A percentile compares a stretch with the other conserved stretches of the same genome.
phyloP scores from a whole-genome alignment of 164 flowering plant genomes.

The Protea cynaroides region DNA sequence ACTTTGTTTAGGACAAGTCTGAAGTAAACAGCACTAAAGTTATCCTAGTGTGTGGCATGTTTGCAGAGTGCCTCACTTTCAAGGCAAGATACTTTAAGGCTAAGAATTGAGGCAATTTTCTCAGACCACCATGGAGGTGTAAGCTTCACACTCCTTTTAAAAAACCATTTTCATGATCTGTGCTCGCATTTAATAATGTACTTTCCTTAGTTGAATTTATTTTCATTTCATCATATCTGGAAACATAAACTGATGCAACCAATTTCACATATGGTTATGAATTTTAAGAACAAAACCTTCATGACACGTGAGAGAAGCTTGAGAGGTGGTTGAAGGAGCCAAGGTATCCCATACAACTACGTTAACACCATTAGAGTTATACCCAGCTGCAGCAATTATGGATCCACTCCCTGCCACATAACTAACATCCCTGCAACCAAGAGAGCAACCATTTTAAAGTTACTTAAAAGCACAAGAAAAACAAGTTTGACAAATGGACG shows the following conservation, averaged over 20 bases:
- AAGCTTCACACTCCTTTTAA: too few relatives aligned
- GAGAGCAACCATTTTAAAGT: not conserved
- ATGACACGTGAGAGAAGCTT: constrained; percentile 88
- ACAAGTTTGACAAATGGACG: not conserved
- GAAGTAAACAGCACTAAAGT: too few relatives aligned
- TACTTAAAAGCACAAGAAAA: not conserved
- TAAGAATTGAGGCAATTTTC: too few relatives aligned
- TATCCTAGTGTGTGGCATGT: too few relatives aligned
- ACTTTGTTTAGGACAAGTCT: too few relatives aligned
- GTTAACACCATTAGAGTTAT: constrained; percentile 66
- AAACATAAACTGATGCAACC: not conserved
- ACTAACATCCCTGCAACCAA: constrained; percentile 68
- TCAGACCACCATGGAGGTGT: too few relatives aligned
- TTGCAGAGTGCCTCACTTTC: too few relatives aligned
- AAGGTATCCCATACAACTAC: constrained; percentile 95
- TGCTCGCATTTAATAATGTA: too few relatives aligned
- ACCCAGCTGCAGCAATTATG: constrained; percentile 83
- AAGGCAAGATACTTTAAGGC: too few relatives aligned
- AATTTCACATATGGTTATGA: not conserved
- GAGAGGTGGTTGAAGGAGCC: constrained; percentile 85
- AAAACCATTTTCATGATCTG: too few relatives aligned
- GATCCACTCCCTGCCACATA: constrained; percentile 90
- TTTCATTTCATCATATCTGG: not conserved
- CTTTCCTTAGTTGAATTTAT: not conserved
- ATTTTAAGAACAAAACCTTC: constrained; percentile 50